Evolutionary conservation across 306 rosid species (phyloP).

Genomic region (Lupinus albus): DNA sequence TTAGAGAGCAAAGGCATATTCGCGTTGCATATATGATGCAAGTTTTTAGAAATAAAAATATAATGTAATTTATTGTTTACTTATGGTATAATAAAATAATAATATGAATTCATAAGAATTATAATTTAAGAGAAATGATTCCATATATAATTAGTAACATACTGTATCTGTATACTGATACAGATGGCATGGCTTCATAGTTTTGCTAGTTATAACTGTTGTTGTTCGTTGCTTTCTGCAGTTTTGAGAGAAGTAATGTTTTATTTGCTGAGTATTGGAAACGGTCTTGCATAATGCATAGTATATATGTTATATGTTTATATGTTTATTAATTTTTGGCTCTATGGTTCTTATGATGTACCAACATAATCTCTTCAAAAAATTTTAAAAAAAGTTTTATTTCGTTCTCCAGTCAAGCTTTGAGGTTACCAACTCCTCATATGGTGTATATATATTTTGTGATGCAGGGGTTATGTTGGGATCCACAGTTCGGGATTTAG

Average conservation of each 20-base stretch:
- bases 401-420: background rate
- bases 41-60: background rate
- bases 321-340: background rate
- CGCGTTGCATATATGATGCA: background rate
- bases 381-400: background rate
- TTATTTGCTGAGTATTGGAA: background rate
- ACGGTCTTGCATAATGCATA: background rate
- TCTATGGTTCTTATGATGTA: background rate
- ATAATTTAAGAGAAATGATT: background rate
- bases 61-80: background rate
- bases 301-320: background rate
- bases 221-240: background rate
- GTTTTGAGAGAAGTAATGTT: background rate
- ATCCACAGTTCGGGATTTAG: slow-evolving; percentile 84
- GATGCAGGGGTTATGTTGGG: slow-evolving; percentile 78
- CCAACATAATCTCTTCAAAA: background rate
- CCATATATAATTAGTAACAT: background rate
- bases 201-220: background rate
- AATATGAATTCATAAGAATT: background rate
- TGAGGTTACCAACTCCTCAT: slow-evolving; percentile 25
- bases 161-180: slow-evolving; percentile 1
- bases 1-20: background rate
- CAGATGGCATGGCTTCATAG: background rate
- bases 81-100: background rate
- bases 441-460: slow-evolving; percentile 24